phyloP scores from a whole-genome alignment of 768 basidiomycete species.

The Boletus fagicola region DNA sequence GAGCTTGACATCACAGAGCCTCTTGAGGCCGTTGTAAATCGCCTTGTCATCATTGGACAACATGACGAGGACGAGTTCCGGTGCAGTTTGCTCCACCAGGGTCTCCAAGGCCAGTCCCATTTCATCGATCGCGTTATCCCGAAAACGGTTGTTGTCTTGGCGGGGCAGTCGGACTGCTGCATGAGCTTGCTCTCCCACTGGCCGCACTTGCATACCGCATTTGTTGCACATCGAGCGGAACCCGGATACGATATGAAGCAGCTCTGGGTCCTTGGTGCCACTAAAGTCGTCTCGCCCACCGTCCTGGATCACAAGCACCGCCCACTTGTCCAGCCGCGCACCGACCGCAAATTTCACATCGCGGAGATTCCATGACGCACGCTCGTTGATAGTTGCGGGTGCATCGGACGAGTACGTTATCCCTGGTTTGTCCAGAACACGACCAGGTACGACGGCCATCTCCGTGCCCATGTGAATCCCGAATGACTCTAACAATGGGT shows the following conservation, averaged over 20 bases:
- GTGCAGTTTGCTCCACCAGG: neutral
- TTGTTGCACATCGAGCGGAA: constrained; percentile 61
- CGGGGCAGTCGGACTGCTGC: constrained; percentile 44
- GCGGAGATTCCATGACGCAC: constrained; percentile 52
- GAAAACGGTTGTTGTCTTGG: constrained; percentile 48
- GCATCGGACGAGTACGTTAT: constrained; percentile 39
- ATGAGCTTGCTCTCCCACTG: constrained; percentile 29
- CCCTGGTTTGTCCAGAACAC: constrained; percentile 45
- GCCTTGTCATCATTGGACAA: constrained; percentile 46
- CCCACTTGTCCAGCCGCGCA: constrained; percentile 58
- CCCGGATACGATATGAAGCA: constrained; percentile 42
- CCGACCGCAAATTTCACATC: constrained; percentile 58
- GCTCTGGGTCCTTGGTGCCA: constrained; percentile 46
- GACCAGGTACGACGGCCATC: constrained; percentile 55
- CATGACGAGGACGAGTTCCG: constrained; percentile 41
- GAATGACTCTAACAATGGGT: constrained; percentile 39
- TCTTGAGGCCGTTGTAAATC: constrained; percentile 51
- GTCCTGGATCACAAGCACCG: constrained; percentile 65
- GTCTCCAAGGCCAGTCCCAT: neutral
- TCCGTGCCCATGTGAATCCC: constrained; percentile 43
- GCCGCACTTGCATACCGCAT: constrained; percentile 57
- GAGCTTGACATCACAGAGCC: constrained; percentile 47
- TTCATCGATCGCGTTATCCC: constrained; percentile 45
- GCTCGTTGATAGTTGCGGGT: constrained; percentile 33
- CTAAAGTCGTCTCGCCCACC: constrained; percentile 52